Percentiles rank a stretch among this genome's conserved stretches.
Evolutionary conservation across 2,329 filamentous ascomycete species (phyloP).

Genomic region (Microdochium paspali): DNA sequence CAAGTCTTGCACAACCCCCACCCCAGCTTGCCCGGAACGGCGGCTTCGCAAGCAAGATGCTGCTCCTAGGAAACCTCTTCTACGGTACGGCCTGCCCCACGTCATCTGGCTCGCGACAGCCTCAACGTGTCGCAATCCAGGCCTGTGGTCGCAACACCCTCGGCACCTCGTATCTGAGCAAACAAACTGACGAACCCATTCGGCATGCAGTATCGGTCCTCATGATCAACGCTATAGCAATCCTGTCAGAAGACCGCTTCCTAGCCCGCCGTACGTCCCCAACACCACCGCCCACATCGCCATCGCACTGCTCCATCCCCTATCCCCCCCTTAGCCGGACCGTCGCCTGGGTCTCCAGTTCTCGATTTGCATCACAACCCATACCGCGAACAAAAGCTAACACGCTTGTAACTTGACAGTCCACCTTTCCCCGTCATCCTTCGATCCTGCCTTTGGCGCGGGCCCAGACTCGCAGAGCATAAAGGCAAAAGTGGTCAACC

Average conservation of each 20-base stretch:
- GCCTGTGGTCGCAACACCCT: too few relatives aligned
- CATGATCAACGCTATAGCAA: slow-evolving; percentile 85
- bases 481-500: slow-evolving; percentile 77
- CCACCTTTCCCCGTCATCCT: slow-evolving; percentile 63
- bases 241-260: slow-evolving; percentile 92
- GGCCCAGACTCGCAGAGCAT: slow-evolving; percentile 61
- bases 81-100: slow-evolving; percentile 45
- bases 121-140: too few relatives aligned
- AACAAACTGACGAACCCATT: slow-evolving; percentile 6
- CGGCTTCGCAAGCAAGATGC: slow-evolving; percentile 39
- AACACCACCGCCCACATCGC: neutral
- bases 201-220: slow-evolving; percentile 61
- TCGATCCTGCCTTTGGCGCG: slow-evolving; percentile 72
- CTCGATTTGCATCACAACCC: too few relatives aligned
- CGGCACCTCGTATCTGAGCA: slow-evolving; percentile 3
- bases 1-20: neutral
- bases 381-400: too few relatives aligned
- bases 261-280: slow-evolving; percentile 64
- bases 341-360: too few relatives aligned
- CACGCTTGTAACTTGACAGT: slow-evolving; percentile 49
- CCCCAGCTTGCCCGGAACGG: slow-evolving; percentile 6
- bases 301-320: slow-evolving; percentile 4
- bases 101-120: slow-evolving; percentile 2
- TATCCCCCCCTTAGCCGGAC: neutral
- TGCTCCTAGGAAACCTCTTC: slow-evolving; percentile 63